Percentiles rank a stretch among this genome's conserved stretches.
phyloP scores from a whole-genome alignment of 371 early-diverging fungal genomes.

The Dipsacomyces acuminosporus region DNA sequence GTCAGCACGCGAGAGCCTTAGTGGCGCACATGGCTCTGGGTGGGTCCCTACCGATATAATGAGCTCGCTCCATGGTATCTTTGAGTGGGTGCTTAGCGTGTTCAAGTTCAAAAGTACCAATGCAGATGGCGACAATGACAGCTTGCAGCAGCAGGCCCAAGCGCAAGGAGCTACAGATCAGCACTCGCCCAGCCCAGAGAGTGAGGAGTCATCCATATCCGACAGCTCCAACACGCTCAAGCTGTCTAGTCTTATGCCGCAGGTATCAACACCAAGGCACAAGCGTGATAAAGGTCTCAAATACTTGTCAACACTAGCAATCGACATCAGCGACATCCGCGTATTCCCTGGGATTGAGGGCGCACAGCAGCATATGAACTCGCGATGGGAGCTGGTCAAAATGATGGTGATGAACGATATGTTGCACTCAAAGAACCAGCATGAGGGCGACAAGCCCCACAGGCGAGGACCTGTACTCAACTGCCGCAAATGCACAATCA shows the following conservation, averaged over 20 bases:
- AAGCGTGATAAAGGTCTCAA: conserved; percentile 24
- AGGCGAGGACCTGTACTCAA: conserved; percentile 30
- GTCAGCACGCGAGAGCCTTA: conserved; percentile 23
- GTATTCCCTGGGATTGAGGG: conserved; percentile 35
- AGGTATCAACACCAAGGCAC: not conserved
- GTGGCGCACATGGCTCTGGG: not conserved
- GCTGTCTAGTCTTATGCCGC: not conserved
- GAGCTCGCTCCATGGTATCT: conserved; percentile 25
- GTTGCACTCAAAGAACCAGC: conserved; percentile 15
- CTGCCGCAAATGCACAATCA: conserved; percentile 37
- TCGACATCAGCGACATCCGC: conserved; percentile 28
- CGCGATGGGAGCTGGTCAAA: conserved; percentile 46
- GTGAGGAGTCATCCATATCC: too few species aligned
- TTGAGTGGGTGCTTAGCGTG: conserved; percentile 21
- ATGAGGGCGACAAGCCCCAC: conserved; percentile 25
- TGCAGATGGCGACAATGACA: not conserved
- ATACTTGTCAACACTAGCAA: conserved; percentile 34
- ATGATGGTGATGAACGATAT: conserved; percentile 43
- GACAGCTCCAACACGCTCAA: not conserved
- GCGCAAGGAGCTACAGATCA: too few species aligned
- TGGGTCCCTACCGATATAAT: conserved; percentile 16
- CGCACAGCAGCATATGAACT: conserved; percentile 36
- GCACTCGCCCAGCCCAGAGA: too few species aligned
- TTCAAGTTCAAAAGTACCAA: conserved; percentile 7
- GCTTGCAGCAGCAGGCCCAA: not conserved